Evolutionary conservation across 805 yeast species (phyloP), one percentile per base, ranked within the genome.

Genomic region (Ogataea zsoltii): DNA sequence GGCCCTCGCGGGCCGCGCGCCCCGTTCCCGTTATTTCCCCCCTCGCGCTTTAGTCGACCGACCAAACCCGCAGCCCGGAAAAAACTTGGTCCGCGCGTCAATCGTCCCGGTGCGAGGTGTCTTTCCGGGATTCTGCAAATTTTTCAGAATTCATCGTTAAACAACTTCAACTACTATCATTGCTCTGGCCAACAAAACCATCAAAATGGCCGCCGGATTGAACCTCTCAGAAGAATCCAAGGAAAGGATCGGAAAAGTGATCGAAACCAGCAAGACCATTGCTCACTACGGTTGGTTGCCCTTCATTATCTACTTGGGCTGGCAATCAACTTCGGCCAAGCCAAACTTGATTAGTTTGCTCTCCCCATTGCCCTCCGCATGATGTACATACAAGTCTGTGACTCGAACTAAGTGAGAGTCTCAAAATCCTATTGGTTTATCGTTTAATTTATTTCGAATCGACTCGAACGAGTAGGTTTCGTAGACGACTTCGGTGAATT

Each of bases 221-320:
- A 61, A 71, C 49, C 56, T 73, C 41, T 71, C 76, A 32, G 77
- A 73, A 65, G 77, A 73, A 57, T 69, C 76, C 25, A 72, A 71
- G 79, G 99, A 94, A 74, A 89, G 98, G 72, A 79, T 94, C 68
- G 71, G 83, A 66, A 88, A 84, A 67, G 72, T 91, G 53, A 72
- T 90, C 56, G 95, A 87, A 58, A 75, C 88, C 58, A 82, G 96
- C 54, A 88, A 89, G 65, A 86, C 88, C 42, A 77, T 85, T 61
- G 87, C 92, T 48, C 99, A 95, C 71, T 94, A 90, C 70, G 97
- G 98, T 38, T 94, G 96, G 88, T 84, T 94, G 60, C 99, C 99
- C 46, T 86, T 94, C 65, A 84, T 94, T 55, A 75, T 94, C 63
- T 94, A 94, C 75, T 74, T 94, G 58, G 99, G 94, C 38, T 85